Conservation (phyloP, 2,329 filamentous ascomycete genomes). For the Diplodia corticola region DNA sequence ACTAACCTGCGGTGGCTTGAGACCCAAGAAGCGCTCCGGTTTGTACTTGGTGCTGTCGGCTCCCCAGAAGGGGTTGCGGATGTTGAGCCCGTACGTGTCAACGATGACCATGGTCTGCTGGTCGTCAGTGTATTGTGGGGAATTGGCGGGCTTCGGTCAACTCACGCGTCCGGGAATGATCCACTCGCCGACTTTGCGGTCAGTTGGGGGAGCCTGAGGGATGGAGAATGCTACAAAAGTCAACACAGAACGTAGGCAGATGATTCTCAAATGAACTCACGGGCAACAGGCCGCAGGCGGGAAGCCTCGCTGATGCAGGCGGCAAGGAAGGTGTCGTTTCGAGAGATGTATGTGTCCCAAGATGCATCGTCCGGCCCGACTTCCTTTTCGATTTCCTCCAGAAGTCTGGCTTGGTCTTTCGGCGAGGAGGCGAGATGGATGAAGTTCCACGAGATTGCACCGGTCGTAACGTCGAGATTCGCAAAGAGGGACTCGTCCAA, state of each 20-base stretch:
- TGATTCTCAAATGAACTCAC: neutral
- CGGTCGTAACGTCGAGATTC: conserved; percentile 49
- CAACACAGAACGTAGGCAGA: too few species aligned
- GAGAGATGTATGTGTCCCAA: conserved; percentile 29
- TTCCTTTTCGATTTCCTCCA: conserved; percentile 29
- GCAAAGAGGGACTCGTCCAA: conserved; percentile 48
- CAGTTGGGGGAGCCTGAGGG: too few species aligned
- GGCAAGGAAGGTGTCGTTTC: conserved; percentile 21
- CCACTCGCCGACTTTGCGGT: too few species aligned
- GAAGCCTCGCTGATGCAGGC: conserved; percentile 44
- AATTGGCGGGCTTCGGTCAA: neutral
- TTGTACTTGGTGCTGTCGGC: neutral
- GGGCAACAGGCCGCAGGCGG: conserved; percentile 41
- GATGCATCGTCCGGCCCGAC: too few species aligned
- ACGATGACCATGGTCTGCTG: neutral
- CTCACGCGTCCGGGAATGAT: neutral
- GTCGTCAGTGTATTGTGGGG: neutral
- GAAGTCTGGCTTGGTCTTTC: conserved; percentile 35
- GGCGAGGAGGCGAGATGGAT: conserved; percentile 44
- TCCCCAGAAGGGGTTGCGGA: neutral
- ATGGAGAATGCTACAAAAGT: too few species aligned
- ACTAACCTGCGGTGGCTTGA: neutral
- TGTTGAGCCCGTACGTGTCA: neutral
- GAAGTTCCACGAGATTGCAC: conserved; percentile 47
- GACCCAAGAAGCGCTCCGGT: neutral